A percentile compares a stretch with the other conserved stretches of the same genome.
These are phyloP conservation scores for Candida krabiensis DNA, from an alignment of 805 yeast species.

Conservation along the genomic window DNA sequence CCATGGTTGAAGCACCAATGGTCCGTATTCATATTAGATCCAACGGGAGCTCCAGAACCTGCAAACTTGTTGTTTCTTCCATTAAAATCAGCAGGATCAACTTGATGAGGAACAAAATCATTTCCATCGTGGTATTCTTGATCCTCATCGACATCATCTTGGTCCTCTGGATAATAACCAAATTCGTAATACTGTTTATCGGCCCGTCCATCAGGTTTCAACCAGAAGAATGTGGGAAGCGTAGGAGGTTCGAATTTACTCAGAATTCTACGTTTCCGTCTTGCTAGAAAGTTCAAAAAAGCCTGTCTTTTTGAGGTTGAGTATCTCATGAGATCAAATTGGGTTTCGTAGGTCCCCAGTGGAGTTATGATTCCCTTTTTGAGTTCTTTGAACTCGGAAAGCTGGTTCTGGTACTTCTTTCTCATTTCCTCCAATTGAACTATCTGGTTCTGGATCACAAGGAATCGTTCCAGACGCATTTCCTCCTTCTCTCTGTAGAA, in stretches of 20 bases:
- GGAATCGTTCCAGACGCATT: conserved; percentile 56
- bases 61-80: neutral
- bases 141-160: conserved; percentile 13
- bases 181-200: conserved; percentile 35
- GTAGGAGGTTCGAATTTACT: conserved; percentile 41
- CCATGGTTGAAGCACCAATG: no score
- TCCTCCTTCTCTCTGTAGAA: conserved; percentile 63
- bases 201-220: conserved; percentile 23
- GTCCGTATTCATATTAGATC: neutral
- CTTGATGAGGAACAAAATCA: neutral
- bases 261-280: conserved; percentile 24
- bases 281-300: conserved; percentile 18
- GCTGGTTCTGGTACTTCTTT: conserved; percentile 19
- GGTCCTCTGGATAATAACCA: conserved; percentile 26
- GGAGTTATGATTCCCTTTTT: conserved; percentile 3
- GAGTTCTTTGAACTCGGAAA: conserved; percentile 6
- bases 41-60: neutral
- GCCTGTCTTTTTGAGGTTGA: conserved; percentile 10
- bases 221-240: conserved; percentile 37
- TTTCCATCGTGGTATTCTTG: conserved; percentile 3
- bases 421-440: conserved; percentile 58
- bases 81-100: neutral
- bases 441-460: conserved; percentile 68
- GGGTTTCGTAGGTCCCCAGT: conserved; percentile 7
- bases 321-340: conserved; percentile 8